phyloP scores from a whole-genome alignment of 2,329 filamentous ascomycete genomes.

The Capronia epimyces region DNA sequence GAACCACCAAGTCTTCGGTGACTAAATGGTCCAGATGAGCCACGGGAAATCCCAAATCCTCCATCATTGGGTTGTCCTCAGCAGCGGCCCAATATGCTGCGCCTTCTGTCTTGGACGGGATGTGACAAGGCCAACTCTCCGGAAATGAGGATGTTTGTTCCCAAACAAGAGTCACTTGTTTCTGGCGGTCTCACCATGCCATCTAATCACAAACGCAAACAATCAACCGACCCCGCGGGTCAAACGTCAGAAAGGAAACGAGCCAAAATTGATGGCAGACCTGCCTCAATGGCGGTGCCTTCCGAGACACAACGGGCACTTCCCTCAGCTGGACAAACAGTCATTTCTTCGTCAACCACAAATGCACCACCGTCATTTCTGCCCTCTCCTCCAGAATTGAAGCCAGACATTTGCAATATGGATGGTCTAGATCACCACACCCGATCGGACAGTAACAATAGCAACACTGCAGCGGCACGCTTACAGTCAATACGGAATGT shows the following conservation, averaged over 20 bases:
- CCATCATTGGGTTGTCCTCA: slow-evolving; percentile 5
- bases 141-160: slow-evolving; percentile 42
- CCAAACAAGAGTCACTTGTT: slow-evolving; percentile 31
- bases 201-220: slow-evolving; percentile 52
- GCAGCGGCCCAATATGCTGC: slow-evolving; percentile 39
- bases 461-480: slow-evolving; percentile 16
- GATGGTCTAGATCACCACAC: slow-evolving; percentile 31
- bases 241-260: slow-evolving; percentile 18
- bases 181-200: slow-evolving; percentile 11
- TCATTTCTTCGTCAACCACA: slow-evolving; percentile 15
- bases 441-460: background rate
- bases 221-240: slow-evolving; percentile 28
- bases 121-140: slow-evolving; percentile 43
- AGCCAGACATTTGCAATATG: slow-evolving; percentile 27
- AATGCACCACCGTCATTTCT: slow-evolving; percentile 18
- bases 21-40: slow-evolving; percentile 20
- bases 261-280: slow-evolving; percentile 10
- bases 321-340: slow-evolving; percentile 9
- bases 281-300: background rate
- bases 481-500: slow-evolving; percentile 55
- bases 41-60: slow-evolving; percentile 3
- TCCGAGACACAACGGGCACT: slow-evolving; percentile 6
- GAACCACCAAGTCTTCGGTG: slow-evolving; percentile 12
- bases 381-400: slow-evolving; percentile 16
- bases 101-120: slow-evolving; percentile 45